Conservation (phyloP, 2,329 filamentous ascomycete genomes). For the Verticillium zaregamsianum region DNA sequence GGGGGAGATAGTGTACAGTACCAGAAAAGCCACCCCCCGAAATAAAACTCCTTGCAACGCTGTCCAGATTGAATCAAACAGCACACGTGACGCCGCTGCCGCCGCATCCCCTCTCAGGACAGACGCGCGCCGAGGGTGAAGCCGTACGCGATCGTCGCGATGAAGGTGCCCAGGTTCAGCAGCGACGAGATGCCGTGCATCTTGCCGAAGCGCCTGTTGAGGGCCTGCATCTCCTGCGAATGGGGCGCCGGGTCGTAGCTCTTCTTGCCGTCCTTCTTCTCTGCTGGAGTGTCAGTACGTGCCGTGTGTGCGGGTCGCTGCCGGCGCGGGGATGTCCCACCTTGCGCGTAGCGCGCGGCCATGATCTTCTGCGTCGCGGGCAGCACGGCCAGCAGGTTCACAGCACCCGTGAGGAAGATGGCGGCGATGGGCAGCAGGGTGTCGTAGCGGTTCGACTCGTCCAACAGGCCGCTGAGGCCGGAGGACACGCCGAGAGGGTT, state of each 20-base stretch:
- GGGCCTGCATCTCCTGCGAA: slow-evolving; percentile 73
- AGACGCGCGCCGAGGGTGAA: slow-evolving; percentile 65
- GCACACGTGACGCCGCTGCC: neutral
- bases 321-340: slow-evolving; percentile 34
- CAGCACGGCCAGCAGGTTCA: slow-evolving; percentile 68
- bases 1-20: neutral
- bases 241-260: slow-evolving; percentile 76
- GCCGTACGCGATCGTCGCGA: slow-evolving; percentile 73
- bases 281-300: slow-evolving; percentile 31
- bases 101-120: slow-evolving; percentile 25
- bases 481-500: slow-evolving; percentile 39
- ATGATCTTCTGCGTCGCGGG: slow-evolving; percentile 74
- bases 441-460: slow-evolving; percentile 55
- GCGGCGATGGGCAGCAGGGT: slow-evolving; percentile 66
- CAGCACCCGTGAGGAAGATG: slow-evolving; percentile 65
- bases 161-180: slow-evolving; percentile 68
- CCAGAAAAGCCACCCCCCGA: neutral
- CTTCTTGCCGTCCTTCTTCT: slow-evolving; percentile 85
- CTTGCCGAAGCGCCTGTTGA: slow-evolving; percentile 75
- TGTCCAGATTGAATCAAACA: neutral
- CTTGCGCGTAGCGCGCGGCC: slow-evolving; percentile 72
- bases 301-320: neutral
- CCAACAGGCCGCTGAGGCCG: slow-evolving; percentile 52
- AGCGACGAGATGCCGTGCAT: slow-evolving; percentile 80
- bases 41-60: neutral